These are phyloP conservation scores for Trapa incisa DNA, from an alignment of 345 rosid genomes.

Conservation along the genomic window DNA sequence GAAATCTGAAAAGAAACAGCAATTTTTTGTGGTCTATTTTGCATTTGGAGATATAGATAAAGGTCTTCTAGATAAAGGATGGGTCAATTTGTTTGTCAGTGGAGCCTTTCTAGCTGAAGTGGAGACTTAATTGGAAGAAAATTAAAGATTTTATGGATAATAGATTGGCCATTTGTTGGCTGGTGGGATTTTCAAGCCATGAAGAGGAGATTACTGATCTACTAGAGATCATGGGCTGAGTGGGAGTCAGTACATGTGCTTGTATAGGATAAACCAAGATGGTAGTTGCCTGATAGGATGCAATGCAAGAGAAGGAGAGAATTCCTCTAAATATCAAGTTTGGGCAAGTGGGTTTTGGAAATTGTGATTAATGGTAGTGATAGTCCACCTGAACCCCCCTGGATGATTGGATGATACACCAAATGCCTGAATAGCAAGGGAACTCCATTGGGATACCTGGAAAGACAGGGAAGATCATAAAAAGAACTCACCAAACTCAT, in stretches of 20 bases:
- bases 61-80: too few relatives aligned
- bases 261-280: neutral
- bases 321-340: neutral
- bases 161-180: neutral
- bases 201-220: neutral
- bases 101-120: too few relatives aligned
- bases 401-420: neutral
- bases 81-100: too few relatives aligned
- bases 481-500: too few relatives aligned
- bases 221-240: neutral
- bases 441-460: neutral
- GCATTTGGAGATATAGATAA: too few relatives aligned
- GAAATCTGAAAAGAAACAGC: too few relatives aligned
- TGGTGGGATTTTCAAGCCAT: neutral
- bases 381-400: neutral
- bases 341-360: neutral
- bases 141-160: too few relatives aligned
- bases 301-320: neutral
- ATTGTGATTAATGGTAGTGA: neutral
- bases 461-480: too few relatives aligned
- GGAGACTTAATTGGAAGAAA: neutral
- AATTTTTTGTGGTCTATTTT: too few relatives aligned
- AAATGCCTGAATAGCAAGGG: neutral
- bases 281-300: neutral
- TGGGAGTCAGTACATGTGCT: conserved; percentile 1